These are phyloP conservation scores for Fusarium sp. DNA, from an alignment of 2,329 filamentous ascomycete species.

Conservation along the genomic window DNA sequence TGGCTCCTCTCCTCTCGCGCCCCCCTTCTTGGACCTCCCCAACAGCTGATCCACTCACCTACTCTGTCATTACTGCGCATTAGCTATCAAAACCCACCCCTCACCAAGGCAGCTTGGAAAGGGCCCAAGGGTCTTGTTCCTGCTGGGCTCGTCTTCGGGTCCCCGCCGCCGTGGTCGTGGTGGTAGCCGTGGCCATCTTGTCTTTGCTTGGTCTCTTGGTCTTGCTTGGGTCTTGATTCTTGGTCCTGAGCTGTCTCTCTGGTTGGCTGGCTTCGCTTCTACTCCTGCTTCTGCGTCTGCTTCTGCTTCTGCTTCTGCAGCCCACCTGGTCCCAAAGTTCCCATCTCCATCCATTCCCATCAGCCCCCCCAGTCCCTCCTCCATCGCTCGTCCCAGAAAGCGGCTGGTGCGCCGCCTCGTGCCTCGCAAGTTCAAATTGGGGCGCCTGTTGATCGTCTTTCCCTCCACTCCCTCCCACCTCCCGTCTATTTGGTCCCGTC, in stretches of 20 bases:
- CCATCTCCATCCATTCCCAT: background rate
- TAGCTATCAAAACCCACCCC: constrained; percentile 29
- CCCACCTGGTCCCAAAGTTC: constrained; percentile 3
- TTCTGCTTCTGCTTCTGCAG: background rate
- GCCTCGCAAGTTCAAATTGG: constrained; percentile 39
- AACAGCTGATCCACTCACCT: constrained; percentile 28
- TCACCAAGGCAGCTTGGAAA: constrained; percentile 28
- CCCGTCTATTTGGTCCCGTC: constrained; percentile 32
- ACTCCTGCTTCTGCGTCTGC: background rate
- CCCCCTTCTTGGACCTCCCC: constrained; percentile 23
- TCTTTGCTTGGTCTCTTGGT: background rate
- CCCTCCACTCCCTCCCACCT: constrained; percentile 36
- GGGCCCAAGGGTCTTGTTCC: constrained; percentile 22
- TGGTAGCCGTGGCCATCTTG: background rate
- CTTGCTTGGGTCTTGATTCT: background rate
- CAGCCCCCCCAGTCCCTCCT: constrained; percentile 2
- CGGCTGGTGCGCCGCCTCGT: constrained; percentile 38
- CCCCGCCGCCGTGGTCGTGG: background rate
- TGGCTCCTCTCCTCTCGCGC: background rate
- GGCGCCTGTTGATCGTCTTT: constrained; percentile 36
- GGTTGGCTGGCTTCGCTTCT: background rate
- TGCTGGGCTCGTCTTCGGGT: background rate
- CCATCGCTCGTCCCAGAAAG: constrained; percentile 33
- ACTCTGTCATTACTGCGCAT: constrained; percentile 11
- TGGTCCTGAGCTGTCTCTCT: background rate